These are phyloP conservation scores for Mycosarcoma mackinlayi DNA, from an alignment of 1,284 basidiomycete genomes.

Conservation along the genomic window DNA sequence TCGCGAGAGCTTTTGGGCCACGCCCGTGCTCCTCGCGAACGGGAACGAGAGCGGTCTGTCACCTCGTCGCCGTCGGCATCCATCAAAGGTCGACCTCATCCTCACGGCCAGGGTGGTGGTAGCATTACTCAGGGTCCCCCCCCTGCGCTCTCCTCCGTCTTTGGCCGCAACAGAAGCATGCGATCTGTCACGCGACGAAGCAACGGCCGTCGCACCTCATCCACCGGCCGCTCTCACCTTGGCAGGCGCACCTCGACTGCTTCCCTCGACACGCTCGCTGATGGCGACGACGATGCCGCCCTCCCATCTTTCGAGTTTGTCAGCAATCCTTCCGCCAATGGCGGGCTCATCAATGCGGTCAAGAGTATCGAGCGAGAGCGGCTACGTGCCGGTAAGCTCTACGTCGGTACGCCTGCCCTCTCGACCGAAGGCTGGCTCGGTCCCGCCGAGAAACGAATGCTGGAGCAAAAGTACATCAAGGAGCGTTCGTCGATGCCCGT, in stretches of 20 bases:
- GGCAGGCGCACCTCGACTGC: conserved; percentile 44
- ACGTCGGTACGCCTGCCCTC: conserved; percentile 63
- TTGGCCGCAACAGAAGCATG: conserved; percentile 44
- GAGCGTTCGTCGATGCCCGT: conserved; percentile 77
- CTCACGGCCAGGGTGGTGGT: conserved; percentile 2
- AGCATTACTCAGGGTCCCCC: conserved; percentile 39
- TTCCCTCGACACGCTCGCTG: conserved; percentile 44
- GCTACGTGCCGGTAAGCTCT: conserved; percentile 57
- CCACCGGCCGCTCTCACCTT: conserved; percentile 32
- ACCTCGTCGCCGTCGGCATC: conserved; percentile 37
- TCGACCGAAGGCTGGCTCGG: conserved; percentile 60
- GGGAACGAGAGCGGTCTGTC: conserved; percentile 18
- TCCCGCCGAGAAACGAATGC: conserved; percentile 70
- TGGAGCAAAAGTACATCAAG: conserved; percentile 75
- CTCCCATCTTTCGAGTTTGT: conserved; percentile 60
- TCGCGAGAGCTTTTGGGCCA: conserved; percentile 46
- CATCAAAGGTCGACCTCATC: conserved; percentile 25
- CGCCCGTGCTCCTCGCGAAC: conserved; percentile 21
- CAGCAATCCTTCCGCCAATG: conserved; percentile 64
- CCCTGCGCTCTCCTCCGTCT: conserved; percentile 41
- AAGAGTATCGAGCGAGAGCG: conserved; percentile 57
- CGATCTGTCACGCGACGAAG: conserved; percentile 21
- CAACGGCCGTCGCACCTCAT: conserved; percentile 34
- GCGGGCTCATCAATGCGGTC: conserved; percentile 67
- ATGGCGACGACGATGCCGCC: conserved; percentile 18